Evolutionary conservation across 78 protist species (phyloP).

Genomic region (Ministeria vibrans): DNA sequence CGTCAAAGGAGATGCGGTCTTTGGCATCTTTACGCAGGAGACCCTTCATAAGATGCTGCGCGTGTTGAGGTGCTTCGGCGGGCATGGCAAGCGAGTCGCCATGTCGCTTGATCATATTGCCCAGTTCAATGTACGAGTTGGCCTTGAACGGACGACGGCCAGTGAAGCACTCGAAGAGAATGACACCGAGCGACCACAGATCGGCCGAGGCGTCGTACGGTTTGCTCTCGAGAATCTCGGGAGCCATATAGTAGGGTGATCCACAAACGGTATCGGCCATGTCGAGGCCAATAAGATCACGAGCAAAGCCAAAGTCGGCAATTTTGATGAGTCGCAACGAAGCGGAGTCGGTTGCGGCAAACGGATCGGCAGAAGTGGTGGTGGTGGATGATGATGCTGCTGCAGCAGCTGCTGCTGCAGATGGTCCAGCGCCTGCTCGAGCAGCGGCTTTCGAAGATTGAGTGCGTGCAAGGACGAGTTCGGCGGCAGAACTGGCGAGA

Average conservation of each 20-base stretch:
- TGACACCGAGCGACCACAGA: conserved; percentile 68
- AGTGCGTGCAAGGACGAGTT: neutral
- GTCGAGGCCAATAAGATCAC: neutral
- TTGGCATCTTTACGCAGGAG: neutral
- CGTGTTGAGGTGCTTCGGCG: neutral
- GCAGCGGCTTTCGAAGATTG: too few relatives aligned
- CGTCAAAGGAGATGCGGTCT: neutral
- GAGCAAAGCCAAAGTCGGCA: conserved; percentile 39
- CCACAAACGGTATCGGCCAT: conserved; percentile 18
- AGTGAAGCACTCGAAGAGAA: conserved; percentile 48
- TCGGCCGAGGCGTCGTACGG: conserved; percentile 56
- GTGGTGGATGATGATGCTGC: neutral
- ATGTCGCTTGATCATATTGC: neutral
- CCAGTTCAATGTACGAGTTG: neutral
- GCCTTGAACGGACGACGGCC: conserved; percentile 45
- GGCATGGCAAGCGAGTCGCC: neutral
- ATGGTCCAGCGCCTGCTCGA: too few relatives aligned
- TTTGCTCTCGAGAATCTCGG: conserved; percentile 11
- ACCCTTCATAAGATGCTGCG: neutral
- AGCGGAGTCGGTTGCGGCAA: neutral
- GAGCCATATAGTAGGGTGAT: conserved; percentile 48
- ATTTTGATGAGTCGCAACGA: conserved; percentile 7
- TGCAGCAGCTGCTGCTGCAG: too few relatives aligned
- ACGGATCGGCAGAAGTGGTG: neutral
- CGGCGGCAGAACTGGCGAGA: neutral